phyloP scores from a whole-genome alignment of 2,329 filamentous ascomycete genomes.

The Diaporthe australafricana region DNA sequence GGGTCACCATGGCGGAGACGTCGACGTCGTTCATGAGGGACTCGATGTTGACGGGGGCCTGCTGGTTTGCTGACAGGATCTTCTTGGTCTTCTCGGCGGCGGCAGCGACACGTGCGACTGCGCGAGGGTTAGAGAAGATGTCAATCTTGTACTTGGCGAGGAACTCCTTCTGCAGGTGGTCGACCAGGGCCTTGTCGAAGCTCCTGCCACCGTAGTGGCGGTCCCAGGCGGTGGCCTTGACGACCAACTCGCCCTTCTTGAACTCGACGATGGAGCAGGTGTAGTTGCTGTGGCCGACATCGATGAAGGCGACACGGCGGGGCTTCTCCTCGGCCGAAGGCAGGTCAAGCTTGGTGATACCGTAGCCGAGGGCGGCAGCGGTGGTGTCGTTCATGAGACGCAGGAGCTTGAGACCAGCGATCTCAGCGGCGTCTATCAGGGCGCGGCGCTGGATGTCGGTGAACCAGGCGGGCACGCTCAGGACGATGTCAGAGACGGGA shows the following conservation, averaged over 20 bases:
- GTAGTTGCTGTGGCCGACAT: constrained; percentile 97
- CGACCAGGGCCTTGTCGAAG: constrained; percentile 94
- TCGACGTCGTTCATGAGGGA: constrained; percentile 99
- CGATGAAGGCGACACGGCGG: constrained; percentile 88
- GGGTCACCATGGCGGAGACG: constrained; percentile 87
- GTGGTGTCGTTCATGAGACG: constrained; percentile 98
- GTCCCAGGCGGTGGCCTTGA: constrained; percentile 93
- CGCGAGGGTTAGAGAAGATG: constrained; percentile 90
- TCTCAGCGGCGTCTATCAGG: constrained; percentile 90
- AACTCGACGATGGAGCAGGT: constrained; percentile 95
- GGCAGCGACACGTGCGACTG: constrained; percentile 84
- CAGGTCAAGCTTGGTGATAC: constrained; percentile 97
- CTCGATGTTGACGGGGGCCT: constrained; percentile 94
- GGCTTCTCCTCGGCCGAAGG: constrained; percentile 91
- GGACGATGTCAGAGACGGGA: constrained; percentile 90
- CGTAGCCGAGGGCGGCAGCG: constrained; percentile 93
- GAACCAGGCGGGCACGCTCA: constrained; percentile 97
- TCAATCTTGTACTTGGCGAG: constrained; percentile 98
- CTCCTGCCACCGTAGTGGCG: constrained; percentile 97
- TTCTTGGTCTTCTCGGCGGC: constrained; percentile 99
- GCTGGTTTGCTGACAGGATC: constrained; percentile 93
- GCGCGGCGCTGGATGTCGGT: constrained; percentile 92
- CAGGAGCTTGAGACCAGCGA: constrained; percentile 92
- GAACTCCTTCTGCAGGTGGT: constrained; percentile 96
- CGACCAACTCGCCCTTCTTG: constrained; percentile 93